Evolutionary conservation across 768 basidiomycete genomes (phyloP), one percentile per base, ranked within the genome.

Genomic region (Pulveroboletus ravenelii): DNA sequence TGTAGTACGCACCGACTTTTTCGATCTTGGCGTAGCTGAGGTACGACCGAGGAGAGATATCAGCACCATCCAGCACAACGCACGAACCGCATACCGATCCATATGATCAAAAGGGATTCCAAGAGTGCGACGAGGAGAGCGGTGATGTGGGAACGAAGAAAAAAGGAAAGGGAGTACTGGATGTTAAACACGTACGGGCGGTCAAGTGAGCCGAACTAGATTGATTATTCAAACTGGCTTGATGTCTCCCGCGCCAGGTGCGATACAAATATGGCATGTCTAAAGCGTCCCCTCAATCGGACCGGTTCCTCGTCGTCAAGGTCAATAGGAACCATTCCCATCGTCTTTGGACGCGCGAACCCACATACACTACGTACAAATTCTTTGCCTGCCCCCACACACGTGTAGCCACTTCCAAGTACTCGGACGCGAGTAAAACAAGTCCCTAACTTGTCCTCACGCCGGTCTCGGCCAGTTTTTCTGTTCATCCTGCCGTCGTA

Each of bases 21-120:
- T 97, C 94, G 60, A 97, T 83, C 80, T 94, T 96, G 56, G 90
- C 87, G 71, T 97, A 97, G 63, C 95, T 95, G 57, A 53, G 66
- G 67, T 53, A 71, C 64, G 48, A 50, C 43, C 42, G 14, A 40
- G 41, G 40, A 35, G 17, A 17, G n/a, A 37, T 25, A 52, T 70
- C 48, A 64, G 58, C 50, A 38, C 29, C 23, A 27, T 49, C 41
- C 25, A 45, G n/a, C 18, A 54, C 47, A 43, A 48, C 47, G 46
- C 36, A 37, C 42, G 35, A 43, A 49, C 3, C 17, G 53, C 68
- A 42, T 56, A 71, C 70, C 68, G 68, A 56, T 70, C 68, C 66
- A 70, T 70, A 32, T 54, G 48, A 54, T 55, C 47, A 17, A 48
- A 45, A 14, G 23, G 32, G 29, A 15, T 20, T 39, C 41, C 37